phyloP scores from a whole-genome alignment of 1,139 yeast species.

The Kodamaea sp. region DNA sequence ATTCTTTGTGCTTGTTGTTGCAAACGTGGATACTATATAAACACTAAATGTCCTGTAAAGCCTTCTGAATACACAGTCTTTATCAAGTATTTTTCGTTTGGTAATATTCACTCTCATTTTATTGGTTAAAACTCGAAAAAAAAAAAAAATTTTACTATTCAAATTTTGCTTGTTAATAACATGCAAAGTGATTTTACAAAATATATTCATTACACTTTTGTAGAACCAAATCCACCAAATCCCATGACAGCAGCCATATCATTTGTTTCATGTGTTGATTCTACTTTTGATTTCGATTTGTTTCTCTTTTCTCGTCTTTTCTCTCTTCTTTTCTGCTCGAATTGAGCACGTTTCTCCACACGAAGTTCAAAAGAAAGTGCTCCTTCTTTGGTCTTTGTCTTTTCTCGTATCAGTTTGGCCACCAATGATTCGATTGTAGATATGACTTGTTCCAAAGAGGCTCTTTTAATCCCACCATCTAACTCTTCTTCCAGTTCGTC shows the following conservation, averaged over 20 bases:
- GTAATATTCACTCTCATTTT: slow-evolving; percentile 8
- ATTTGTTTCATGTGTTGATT: slow-evolving; percentile 11
- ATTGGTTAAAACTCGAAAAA: slow-evolving; percentile 9
- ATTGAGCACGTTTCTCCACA: slow-evolving; percentile 37
- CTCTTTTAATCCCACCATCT: slow-evolving; percentile 33
- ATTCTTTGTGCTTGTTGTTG: too few relatives aligned
- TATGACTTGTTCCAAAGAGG: slow-evolving; percentile 30
- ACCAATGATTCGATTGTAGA: slow-evolving; percentile 33
- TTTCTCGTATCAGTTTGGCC: slow-evolving; percentile 20
- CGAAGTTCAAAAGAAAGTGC: slow-evolving; percentile 34
- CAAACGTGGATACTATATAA: too few relatives aligned
- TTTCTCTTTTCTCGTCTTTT: slow-evolving; percentile 24
- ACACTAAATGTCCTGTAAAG: too few relatives aligned
- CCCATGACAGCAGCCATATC: slow-evolving; percentile 56
- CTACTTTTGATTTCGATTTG: slow-evolving; percentile 10
- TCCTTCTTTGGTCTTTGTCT: slow-evolving; percentile 5
- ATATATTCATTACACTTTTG: slow-evolving; percentile 16
- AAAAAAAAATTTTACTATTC: slow-evolving; percentile 2
- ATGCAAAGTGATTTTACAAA: slow-evolving; percentile 1
- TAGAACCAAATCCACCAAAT: slow-evolving; percentile 45
- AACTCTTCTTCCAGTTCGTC: slow-evolving; percentile 30
- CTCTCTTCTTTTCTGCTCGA: slow-evolving; percentile 37
- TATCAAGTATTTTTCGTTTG: not conserved
- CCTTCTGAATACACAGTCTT: too few relatives aligned
- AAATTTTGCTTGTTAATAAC: slow-evolving; percentile 3